Conservation (phyloP, 345 rosid species). For the Arabidopsis suecica region DNA sequence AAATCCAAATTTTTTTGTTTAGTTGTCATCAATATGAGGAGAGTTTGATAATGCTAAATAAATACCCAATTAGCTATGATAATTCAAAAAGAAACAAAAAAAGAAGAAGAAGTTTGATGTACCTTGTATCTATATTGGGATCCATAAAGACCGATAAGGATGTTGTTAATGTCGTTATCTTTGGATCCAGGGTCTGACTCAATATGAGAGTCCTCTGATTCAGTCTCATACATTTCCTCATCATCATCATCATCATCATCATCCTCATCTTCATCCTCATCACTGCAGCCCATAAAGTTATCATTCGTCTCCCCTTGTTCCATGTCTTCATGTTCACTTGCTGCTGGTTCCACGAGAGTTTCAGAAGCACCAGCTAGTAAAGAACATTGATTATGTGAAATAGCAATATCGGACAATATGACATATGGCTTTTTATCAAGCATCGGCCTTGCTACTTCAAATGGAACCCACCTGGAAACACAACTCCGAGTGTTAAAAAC, state of each 20-base stretch:
- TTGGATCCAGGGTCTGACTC: slow-evolving; percentile 55
- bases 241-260: slow-evolving; percentile 52
- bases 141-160: slow-evolving; percentile 55
- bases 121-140: slow-evolving; percentile 75
- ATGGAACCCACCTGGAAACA: slow-evolving; percentile 88
- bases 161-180: slow-evolving; percentile 53
- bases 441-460: slow-evolving; percentile 62
- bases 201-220: slow-evolving; percentile 54
- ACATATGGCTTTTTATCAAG: slow-evolving; percentile 77
- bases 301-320: slow-evolving; percentile 50
- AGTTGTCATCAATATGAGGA: slow-evolving; percentile 12
- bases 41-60: slow-evolving; percentile 25
- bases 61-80: not conserved
- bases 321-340: slow-evolving; percentile 48
- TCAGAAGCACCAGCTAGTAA: slow-evolving; percentile 48
- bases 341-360: slow-evolving; percentile 41
- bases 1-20: slow-evolving; percentile 26
- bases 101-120: slow-evolving; percentile 19
- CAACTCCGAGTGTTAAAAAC: slow-evolving; percentile 7
- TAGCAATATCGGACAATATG: slow-evolving; percentile 68
- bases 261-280: slow-evolving; percentile 50
- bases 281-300: slow-evolving; percentile 29
- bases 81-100: slow-evolving; percentile 1
- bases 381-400: slow-evolving; percentile 49
- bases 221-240: slow-evolving; percentile 55